Conservation (phyloP, 1,139 yeast species). For the Wickerhamomyces sp. region DNA sequence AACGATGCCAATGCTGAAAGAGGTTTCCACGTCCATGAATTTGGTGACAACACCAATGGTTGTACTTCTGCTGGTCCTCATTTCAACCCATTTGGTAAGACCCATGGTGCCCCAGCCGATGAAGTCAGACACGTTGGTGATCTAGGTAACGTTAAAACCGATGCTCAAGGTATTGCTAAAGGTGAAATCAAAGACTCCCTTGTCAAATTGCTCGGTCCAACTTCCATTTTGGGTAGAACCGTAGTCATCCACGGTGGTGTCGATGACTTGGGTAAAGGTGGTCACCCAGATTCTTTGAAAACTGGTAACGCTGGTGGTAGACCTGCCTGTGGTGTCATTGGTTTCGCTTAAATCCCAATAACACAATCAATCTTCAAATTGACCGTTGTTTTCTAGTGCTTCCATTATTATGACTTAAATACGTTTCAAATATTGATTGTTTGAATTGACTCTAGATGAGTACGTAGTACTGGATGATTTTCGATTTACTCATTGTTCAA, state of each 20-base stretch:
- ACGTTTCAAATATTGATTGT: constrained; percentile 1
- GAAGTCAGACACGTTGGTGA: constrained; percentile 95
- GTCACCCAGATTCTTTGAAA: constrained; percentile 86
- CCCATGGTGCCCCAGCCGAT: constrained; percentile 94
- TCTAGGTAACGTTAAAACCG: constrained; percentile 89
- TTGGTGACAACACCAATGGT: constrained; percentile 98
- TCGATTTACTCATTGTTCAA: no score
- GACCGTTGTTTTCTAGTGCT: neutral
- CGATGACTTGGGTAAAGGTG: constrained; percentile 97
- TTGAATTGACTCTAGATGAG: neutral
- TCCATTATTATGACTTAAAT: no score
- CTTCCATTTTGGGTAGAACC: constrained; percentile 90
- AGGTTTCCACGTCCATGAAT: constrained; percentile 97
- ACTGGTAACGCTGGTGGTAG: constrained; percentile 99
- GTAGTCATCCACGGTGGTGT: constrained; percentile 93
- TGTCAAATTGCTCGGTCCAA: constrained; percentile 76
- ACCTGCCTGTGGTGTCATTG: constrained; percentile 99
- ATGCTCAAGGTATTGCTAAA: constrained; percentile 81
- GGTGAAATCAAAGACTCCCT: constrained; percentile 76
- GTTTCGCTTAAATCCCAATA: constrained; percentile 35
- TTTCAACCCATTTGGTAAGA: constrained; percentile 88
- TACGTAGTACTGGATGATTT: no score
- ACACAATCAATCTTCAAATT: neutral
- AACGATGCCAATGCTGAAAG: constrained; percentile 82
- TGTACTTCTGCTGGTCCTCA: constrained; percentile 99